Base-by-base conservation (phyloP, 2,329 filamentous ascomycete species). In the Aspergillus sp. region DNA sequence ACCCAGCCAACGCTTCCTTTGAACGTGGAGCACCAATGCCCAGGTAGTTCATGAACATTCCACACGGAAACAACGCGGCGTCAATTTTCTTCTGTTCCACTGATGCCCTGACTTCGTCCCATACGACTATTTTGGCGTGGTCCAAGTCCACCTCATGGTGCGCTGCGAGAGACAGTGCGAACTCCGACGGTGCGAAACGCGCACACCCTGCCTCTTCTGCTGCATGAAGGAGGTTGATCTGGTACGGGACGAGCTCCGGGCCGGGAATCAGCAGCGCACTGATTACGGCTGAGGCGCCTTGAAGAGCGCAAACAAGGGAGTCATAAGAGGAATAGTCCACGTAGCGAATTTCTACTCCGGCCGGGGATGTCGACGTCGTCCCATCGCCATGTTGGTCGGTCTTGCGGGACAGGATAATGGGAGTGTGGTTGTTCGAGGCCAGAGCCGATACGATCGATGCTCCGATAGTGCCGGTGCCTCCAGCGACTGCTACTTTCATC, bases 101-200 rank as follows among this genome's bases (percentile, higher is more conserved):
- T 1, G 63, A 60, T 7, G 50, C 17, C n/a, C 50, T 31, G 40
- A 65, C 70, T 3, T 59, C 64, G 9, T 61, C 49, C 59, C 64
- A 64, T 23, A 71, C 64, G 6, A 50, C 48, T 7, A 58, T 52
- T 44, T 65, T 61, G 14, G 59, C 55, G 1, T 49, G 45, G 5
- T 68, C 45, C 9, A 67, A 45, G 6, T 61, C 62, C 11, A 71
- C 56, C 17, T 52, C 53, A 1, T 46, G 23, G 1, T 63, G 58
- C 9, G 58, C 51, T 2, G 53, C n/a, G 4, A 57, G 49, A 5
- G 61, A 58, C 4, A 59, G 40, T 0, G 64, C 68, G 21, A 76
- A 80, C 50, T 72, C 72, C 41, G 71, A 74, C 1, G 77, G 77
- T 3, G 78, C 71, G 53, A 78, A 81, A 7, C 78, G 70, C 38